phyloP scores from a whole-genome alignment of 2,329 filamentous ascomycete genomes.

The Chrysoporthe cubensis region DNA sequence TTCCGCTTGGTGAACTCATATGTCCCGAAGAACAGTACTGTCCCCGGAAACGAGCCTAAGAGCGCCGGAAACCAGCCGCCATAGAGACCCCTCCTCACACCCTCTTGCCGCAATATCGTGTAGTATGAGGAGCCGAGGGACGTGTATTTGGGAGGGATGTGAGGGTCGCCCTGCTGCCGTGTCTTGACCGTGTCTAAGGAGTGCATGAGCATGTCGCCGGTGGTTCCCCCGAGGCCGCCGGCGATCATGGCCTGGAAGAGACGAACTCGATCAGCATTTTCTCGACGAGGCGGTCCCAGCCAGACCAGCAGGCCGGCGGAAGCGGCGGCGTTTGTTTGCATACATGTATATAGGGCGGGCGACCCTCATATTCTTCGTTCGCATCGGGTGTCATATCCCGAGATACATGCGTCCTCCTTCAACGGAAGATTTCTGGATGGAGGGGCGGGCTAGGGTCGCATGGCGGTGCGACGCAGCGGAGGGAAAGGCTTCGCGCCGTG shows the following conservation, averaged over 20 bases:
- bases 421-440: slow-evolving; percentile 7
- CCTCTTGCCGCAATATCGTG: slow-evolving; percentile 92
- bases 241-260: slow-evolving; percentile 82
- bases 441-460: slow-evolving; percentile 21
- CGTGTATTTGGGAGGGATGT: slow-evolving; percentile 89
- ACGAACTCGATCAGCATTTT: slow-evolving; percentile 22
- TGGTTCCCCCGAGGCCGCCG: slow-evolving; percentile 88
- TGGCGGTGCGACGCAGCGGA: slow-evolving; percentile 18
- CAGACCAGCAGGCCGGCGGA: neutral
- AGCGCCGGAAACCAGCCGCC: slow-evolving; percentile 92
- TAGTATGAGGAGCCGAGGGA: slow-evolving; percentile 89
- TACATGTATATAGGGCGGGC: slow-evolving; percentile 68
- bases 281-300: slow-evolving; percentile 20
- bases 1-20: slow-evolving; percentile 94
- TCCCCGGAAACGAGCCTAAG: slow-evolving; percentile 89
- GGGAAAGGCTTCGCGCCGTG: slow-evolving; percentile 25
- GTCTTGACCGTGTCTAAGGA: slow-evolving; percentile 99
- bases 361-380: slow-evolving; percentile 54
- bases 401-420: slow-evolving; percentile 22
- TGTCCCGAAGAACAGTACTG: slow-evolving; percentile 91
- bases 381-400: slow-evolving; percentile 41
- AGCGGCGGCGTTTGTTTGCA: slow-evolving; percentile 37
- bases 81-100: slow-evolving; percentile 82
- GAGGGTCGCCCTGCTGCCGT: slow-evolving; percentile 92
- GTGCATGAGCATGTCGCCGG: slow-evolving; percentile 97